A percentile compares a stretch with the other conserved stretches of the same genome.
These are phyloP conservation scores for Blastobotrys peoriensis DNA, from an alignment of 805 yeast species.

Conservation along the genomic window DNA sequence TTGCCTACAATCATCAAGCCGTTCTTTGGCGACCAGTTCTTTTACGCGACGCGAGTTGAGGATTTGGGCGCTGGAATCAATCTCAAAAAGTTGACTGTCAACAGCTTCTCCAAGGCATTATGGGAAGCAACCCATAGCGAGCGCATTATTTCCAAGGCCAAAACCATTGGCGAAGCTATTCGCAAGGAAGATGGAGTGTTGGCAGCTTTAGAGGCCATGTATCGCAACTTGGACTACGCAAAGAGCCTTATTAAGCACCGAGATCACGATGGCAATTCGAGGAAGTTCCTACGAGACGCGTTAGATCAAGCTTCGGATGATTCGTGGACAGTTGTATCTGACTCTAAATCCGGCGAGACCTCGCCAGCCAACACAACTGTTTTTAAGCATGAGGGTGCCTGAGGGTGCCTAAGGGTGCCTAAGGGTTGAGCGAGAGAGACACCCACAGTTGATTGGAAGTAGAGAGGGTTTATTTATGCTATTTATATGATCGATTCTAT, in stretches of 20 bases:
- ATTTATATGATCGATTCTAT: too few species aligned
- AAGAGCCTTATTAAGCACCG: constrained; percentile 34
- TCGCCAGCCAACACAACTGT: neutral
- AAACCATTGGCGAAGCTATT: constrained; percentile 54
- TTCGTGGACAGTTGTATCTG: neutral
- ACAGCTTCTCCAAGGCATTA: constrained; percentile 60
- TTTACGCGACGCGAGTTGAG: constrained; percentile 80
- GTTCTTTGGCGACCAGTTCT: constrained; percentile 93
- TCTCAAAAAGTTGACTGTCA: constrained; percentile 59
- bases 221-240: constrained; percentile 74
- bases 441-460: too few species aligned
- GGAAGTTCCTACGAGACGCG: neutral
- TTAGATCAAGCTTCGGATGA: neutral
- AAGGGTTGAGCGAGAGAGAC: too few species aligned
- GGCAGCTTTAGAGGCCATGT: constrained; percentile 71
- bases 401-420: too few species aligned
- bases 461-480: too few species aligned
- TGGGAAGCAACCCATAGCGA: constrained; percentile 60
- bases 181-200: constrained; percentile 73
- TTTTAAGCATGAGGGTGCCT: too few species aligned
- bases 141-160: constrained; percentile 64
- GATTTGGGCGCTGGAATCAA: constrained; percentile 82
- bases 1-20: constrained; percentile 89
- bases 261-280: neutral
- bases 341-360: neutral